Percentiles rank a stretch among this genome's conserved stretches.
phyloP scores from a whole-genome alignment of 1,284 basidiomycete genomes.

The Malassezia caprae region DNA sequence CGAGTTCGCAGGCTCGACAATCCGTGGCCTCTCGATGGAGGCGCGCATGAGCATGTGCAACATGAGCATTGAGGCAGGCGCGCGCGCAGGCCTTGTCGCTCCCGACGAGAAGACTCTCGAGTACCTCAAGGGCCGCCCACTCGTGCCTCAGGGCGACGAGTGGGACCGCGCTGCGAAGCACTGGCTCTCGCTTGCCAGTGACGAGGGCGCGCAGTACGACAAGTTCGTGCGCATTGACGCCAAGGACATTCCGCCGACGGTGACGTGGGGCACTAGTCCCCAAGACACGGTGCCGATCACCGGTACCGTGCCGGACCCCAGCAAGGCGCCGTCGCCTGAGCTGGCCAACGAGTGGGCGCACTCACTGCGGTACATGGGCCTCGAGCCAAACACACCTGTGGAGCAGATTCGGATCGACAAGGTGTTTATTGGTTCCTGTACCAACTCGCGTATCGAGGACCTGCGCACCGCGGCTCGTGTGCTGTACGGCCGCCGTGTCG shows the following conservation, averaged over 20 bases:
- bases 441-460: constrained; percentile 46
- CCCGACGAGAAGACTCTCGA: constrained; percentile 45
- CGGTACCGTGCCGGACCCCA: constrained; percentile 38
- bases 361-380: constrained; percentile 46
- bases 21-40: constrained; percentile 41
- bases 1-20: constrained; percentile 43
- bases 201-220: constrained; percentile 42
- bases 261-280: constrained; percentile 46
- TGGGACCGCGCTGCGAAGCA: constrained; percentile 43
- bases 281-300: constrained; percentile 45
- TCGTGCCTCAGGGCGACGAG: constrained; percentile 37
- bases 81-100: constrained; percentile 46
- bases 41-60: constrained; percentile 48
- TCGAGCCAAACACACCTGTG: constrained; percentile 37
- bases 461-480: constrained; percentile 41
- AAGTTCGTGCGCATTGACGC: constrained; percentile 39
- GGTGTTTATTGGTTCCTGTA: constrained; percentile 48
- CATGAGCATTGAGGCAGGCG: constrained; percentile 48
- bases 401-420: constrained; percentile 47
- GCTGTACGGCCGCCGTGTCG: constrained; percentile 39
- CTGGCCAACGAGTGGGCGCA: constrained; percentile 30
- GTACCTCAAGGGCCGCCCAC: constrained; percentile 43
- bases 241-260: constrained; percentile 42
- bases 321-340: constrained; percentile 31
- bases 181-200: constrained; percentile 42